phyloP scores from a whole-genome alignment of 371 early-diverging fungal genomes.

The Mucor circinelloides region DNA sequence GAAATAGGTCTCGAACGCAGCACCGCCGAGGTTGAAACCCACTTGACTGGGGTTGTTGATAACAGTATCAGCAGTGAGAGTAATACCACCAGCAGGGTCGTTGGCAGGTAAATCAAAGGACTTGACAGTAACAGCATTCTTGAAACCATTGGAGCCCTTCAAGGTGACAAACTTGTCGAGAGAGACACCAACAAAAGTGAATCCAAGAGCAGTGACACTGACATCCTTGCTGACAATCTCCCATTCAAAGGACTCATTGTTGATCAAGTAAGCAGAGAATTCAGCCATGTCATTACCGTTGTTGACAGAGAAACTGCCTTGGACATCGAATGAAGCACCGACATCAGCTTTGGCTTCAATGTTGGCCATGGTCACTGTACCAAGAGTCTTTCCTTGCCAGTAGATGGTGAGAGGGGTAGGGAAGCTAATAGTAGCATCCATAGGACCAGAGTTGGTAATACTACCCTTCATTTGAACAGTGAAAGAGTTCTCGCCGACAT shows the following conservation, averaged over 20 bases:
- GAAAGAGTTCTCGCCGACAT: constrained; percentile 50
- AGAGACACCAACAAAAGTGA: constrained; percentile 52
- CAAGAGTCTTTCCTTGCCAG: constrained; percentile 52
- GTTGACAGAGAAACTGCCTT: constrained; percentile 48
- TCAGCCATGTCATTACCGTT: constrained; percentile 47
- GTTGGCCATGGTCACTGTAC: constrained; percentile 52
- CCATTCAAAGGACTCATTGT: constrained; percentile 58
- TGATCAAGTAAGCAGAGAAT: constrained; percentile 58
- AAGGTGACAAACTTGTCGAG: constrained; percentile 58
- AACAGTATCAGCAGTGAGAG: constrained; percentile 49
- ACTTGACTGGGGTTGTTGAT: constrained; percentile 60
- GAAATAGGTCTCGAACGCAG: constrained; percentile 34
- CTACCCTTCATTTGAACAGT: constrained; percentile 56
- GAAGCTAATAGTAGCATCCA: constrained; percentile 62
- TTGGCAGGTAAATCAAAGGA: constrained; percentile 60
- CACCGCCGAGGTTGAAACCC: constrained; percentile 50
- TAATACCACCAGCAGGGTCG: constrained; percentile 61
- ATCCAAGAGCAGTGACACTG: constrained; percentile 58
- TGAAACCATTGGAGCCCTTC: constrained; percentile 54
- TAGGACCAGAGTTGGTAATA: constrained; percentile 61
- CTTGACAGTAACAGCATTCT: constrained; percentile 53
- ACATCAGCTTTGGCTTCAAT: constrained; percentile 48
- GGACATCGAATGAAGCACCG: constrained; percentile 48
- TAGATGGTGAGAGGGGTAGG: constrained; percentile 45
- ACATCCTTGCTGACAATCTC: constrained; percentile 50